Evolutionary conservation across 2,329 filamentous ascomycete genomes (phyloP).

Genomic region (Xylariomycetidae sp.): DNA sequence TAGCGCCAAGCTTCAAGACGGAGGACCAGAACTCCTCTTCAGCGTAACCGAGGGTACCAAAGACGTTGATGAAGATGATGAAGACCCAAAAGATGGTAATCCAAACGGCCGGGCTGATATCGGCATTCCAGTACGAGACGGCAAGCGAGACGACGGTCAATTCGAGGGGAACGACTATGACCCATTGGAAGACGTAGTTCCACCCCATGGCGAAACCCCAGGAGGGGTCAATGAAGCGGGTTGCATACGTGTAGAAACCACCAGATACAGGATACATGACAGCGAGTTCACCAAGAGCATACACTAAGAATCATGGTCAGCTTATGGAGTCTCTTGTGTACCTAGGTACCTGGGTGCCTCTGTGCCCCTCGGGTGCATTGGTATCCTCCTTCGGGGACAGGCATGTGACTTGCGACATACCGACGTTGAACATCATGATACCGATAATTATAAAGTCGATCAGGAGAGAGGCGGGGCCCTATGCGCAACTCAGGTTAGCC

Average conservation of each 20-base stretch:
- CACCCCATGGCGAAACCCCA: conserved; percentile 39
- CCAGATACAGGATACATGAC: conserved; percentile 47
- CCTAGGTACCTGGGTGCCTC: too few relatives aligned
- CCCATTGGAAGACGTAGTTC: conserved; percentile 46
- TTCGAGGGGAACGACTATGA: conserved; percentile 42
- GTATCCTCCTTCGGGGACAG: too few relatives aligned
- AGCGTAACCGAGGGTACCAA: conserved; percentile 51
- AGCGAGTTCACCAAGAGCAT: conserved; percentile 51
- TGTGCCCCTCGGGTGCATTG: too few relatives aligned
- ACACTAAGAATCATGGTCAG: conserved; percentile 32
- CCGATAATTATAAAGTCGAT: conserved; percentile 52
- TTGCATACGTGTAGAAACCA: conserved; percentile 46
- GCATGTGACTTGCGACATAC: too few relatives aligned
- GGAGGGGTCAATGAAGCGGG: conserved; percentile 47
- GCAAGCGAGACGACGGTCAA: conserved; percentile 45
- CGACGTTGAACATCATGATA: conserved; percentile 56
- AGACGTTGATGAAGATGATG: conserved; percentile 51
- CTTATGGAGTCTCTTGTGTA: too few relatives aligned
- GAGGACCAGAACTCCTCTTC: conserved; percentile 59
- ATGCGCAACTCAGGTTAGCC: neutral
- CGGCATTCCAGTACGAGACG: conserved; percentile 43
- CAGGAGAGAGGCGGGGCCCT: conserved; percentile 39
- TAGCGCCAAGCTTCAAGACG: conserved; percentile 52
- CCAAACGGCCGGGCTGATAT: conserved; percentile 45
- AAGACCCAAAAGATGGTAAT: conserved; percentile 50